Base-by-base conservation (phyloP, 108 stramenopile genomes). In the Pinguiococcus pyrenoidosus region DNA sequence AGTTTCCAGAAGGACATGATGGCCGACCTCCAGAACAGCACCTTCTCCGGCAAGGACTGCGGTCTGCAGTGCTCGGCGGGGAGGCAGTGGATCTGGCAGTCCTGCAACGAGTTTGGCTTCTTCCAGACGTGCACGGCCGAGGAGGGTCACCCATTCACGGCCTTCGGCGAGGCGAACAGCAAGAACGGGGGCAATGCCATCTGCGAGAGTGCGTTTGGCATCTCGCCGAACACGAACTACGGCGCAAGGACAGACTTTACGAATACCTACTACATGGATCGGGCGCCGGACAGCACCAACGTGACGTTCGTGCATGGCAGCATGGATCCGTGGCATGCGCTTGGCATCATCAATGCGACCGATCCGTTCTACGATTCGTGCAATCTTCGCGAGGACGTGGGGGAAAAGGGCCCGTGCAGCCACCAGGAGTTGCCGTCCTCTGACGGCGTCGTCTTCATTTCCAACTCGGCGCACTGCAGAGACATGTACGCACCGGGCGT, bases 71-170 rank as follows among this genome's bases (percentile, higher is more conserved):
- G 3, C 14, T 16, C 14, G 3, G 53, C 51, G 16, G 35, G 25
- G 29, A 51, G 60, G 20, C 33, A 37, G 28, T 62, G 60, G 60
- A 52, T 44, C 35, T 62, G 40, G 29, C 60, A 62, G 37, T 37
- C 42, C 22, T 62, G 60, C 43, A 62, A 62, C 45, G 60, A 62
- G 29, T 62, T 62, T 21, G 60, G 60, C n/a, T 62, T 43, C 30
- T 62, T 54, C 37, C 60, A 62, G 14, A 62, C 60, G 7, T 53
- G 40, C 20, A 17, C 35, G 17, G 3, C 36, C n/a, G 9, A 54
- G 33, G 21, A 40, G 17, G n/a, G n/a, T n/a, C n/a, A n/a, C n/a
- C 50, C 34, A 35, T 35, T 35, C 13, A 35, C 13, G 13, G 34
- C 34, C 13, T 41, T 41, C 21, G 21, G 23, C 23, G 21, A 4